Conservation (phyloP, 371 early-diverging fungal species). For the Syncephalastrum sp. region DNA sequence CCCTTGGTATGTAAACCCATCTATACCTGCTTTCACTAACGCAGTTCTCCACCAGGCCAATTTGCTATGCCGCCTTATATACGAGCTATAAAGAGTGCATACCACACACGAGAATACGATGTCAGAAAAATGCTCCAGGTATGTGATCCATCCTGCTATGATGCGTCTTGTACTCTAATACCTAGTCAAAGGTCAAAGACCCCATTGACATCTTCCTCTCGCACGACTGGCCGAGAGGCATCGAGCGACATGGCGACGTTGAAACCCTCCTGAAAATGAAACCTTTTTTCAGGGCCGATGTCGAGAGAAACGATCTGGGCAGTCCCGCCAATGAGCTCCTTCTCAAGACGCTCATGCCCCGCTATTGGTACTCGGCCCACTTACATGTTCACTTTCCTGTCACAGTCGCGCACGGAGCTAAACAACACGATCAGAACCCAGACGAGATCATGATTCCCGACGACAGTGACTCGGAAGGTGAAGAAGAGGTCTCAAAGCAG, state of each 20-base stretch:
- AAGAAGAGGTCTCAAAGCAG: not conserved
- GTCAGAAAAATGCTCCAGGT: constrained; percentile 72
- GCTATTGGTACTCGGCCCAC: constrained; percentile 93
- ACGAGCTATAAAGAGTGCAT: constrained; percentile 55
- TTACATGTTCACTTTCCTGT: constrained; percentile 91
- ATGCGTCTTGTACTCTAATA: not conserved
- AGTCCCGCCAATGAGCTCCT: constrained; percentile 67
- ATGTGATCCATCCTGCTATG: not conserved
- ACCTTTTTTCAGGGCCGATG: constrained; percentile 72
- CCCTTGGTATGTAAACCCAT: not conserved
- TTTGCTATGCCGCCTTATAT: no score
- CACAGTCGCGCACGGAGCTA: constrained; percentile 46
- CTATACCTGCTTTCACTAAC: not conserved
- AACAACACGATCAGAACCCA: constrained; percentile 21
- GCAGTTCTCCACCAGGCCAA: constrained; percentile 8
- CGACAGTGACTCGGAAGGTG: constrained; percentile 9
- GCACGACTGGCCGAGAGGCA: constrained; percentile 96
- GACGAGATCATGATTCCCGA: constrained; percentile 61
- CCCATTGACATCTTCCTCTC: constrained; percentile 88
- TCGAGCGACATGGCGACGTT: constrained; percentile 79
- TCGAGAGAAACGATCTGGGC: constrained; percentile 72
- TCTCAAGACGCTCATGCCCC: constrained; percentile 71
- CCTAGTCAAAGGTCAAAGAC: constrained; percentile 33
- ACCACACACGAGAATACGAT: constrained; percentile 89
- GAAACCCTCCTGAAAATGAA: constrained; percentile 63